phyloP scores from a whole-genome alignment of 345 rosid genomes.

The Raphanus sativus region DNA sequence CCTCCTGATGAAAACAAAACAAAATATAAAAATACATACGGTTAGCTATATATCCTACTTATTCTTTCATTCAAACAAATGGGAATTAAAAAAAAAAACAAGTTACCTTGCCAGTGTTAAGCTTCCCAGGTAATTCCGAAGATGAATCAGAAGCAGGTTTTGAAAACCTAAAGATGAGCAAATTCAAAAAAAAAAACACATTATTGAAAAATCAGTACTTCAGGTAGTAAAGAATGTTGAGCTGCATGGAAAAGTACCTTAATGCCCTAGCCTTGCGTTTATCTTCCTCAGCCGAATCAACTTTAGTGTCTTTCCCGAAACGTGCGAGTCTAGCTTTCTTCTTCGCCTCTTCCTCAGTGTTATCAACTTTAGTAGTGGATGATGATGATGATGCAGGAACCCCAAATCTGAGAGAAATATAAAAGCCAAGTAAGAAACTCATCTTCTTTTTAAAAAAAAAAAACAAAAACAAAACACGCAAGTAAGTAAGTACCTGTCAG shows the following conservation, averaged over 20 bases:
- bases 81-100: not conserved
- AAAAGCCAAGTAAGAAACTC: not conserved
- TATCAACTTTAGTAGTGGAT: conserved; percentile 29
- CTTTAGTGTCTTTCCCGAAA: conserved; percentile 52
- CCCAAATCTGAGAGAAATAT: conserved; percentile 58
- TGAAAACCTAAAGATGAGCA: conserved; percentile 53
- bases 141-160: conserved; percentile 48
- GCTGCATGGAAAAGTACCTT: conserved; percentile 47
- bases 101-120: conserved; percentile 45
- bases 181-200: conserved; percentile 1
- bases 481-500: conserved; percentile 64
- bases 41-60: not conserved
- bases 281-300: conserved; percentile 66
- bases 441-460: not conserved
- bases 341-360: conserved; percentile 64
- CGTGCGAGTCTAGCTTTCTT: conserved; percentile 87
- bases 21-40: not conserved
- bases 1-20: conserved; percentile 46
- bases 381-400: conserved; percentile 50
- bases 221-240: not conserved
- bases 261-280: conserved; percentile 80
- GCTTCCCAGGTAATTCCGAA: conserved; percentile 54
- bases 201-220: not conserved
- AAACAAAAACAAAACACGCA: not conserved
- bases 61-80: not conserved